Evolutionary conservation across 176 grass and related monocot species (phyloP).

Genomic region (Paspalum vaginatum): DNA sequence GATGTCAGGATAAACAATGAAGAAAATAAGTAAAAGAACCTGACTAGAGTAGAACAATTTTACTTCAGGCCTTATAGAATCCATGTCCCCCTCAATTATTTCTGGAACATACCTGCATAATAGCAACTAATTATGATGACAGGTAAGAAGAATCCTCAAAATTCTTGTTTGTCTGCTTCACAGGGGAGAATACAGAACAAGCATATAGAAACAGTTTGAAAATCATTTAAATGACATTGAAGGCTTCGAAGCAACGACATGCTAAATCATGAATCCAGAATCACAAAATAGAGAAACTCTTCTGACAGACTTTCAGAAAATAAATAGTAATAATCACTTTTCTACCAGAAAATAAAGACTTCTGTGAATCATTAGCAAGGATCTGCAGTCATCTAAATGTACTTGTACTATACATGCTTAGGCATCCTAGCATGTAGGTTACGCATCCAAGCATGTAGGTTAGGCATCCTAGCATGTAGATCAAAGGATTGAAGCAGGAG

Average conservation of each 20-base stretch:
- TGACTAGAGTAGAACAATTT: constrained; percentile 62
- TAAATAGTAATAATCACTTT: not conserved
- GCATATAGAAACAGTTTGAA: not conserved
- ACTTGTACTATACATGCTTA: not conserved
- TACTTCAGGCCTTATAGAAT: constrained; percentile 79
- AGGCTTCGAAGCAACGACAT: not conserved
- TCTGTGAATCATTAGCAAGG: not conserved
- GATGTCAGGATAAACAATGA: not conserved
- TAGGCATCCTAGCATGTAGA: not conserved
- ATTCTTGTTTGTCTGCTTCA: not conserved
- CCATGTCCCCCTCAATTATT: constrained; percentile 77
- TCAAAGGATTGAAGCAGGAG: not conserved
- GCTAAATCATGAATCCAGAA: not conserved
- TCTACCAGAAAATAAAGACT: not conserved
- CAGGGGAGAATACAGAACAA: not conserved
- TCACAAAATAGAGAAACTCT: not conserved
- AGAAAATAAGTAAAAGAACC: constrained; percentile 33
- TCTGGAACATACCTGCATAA: constrained; percentile 66
- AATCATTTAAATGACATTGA: not conserved
- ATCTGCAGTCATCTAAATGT: not conserved
- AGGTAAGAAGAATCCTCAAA: not conserved
- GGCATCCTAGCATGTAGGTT: not conserved
- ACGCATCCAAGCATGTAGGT: not conserved
- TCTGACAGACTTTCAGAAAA: not conserved
- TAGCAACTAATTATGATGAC: constrained; percentile 1